phyloP scores from a whole-genome alignment of 2,329 filamentous ascomycete species.

The Tolypocladium endophyticum region DNA sequence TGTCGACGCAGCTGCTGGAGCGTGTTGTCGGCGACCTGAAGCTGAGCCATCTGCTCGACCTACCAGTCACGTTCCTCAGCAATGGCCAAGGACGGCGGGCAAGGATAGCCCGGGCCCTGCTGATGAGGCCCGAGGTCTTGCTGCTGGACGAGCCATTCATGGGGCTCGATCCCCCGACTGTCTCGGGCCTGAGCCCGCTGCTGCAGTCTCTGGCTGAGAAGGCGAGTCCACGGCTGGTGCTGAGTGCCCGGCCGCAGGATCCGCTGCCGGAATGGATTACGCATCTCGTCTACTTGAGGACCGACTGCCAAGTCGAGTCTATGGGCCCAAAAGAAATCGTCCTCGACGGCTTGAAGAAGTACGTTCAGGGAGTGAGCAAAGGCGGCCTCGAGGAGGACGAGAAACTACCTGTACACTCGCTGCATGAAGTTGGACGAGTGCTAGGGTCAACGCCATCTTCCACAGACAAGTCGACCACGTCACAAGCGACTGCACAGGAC shows the following conservation, averaged over 20 bases:
- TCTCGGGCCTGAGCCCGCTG: conserved; percentile 59
- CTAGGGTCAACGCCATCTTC: conserved; percentile 18
- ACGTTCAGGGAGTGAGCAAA: conserved; percentile 34
- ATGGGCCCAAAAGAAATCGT: conserved; percentile 58
- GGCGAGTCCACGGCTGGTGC: conserved; percentile 59
- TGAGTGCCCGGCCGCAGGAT: conserved; percentile 78
- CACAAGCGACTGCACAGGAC: conserved; percentile 7
- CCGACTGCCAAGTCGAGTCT: conserved; percentile 52
- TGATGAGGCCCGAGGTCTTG: conserved; percentile 69
- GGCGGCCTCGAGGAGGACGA: conserved; percentile 34
- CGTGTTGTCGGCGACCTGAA: conserved; percentile 60
- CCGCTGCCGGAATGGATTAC: conserved; percentile 84
- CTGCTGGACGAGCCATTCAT: conserved; percentile 92
- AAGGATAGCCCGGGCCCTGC: conserved; percentile 75
- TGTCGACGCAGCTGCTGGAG: conserved; percentile 41
- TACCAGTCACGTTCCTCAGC: conserved; percentile 82
- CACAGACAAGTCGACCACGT: background rate
- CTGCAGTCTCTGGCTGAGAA: conserved; percentile 57
- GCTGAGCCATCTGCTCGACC: conserved; percentile 57
- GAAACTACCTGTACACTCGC: conserved; percentile 34
- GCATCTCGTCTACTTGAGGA: conserved; percentile 63
- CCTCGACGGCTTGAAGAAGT: conserved; percentile 38
- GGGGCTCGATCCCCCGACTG: conserved; percentile 82
- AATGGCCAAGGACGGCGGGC: conserved; percentile 87
- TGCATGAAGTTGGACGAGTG: conserved; percentile 39